Evolutionary conservation across 768 basidiomycete species (phyloP).

Genomic region (Galerina marginata): DNA sequence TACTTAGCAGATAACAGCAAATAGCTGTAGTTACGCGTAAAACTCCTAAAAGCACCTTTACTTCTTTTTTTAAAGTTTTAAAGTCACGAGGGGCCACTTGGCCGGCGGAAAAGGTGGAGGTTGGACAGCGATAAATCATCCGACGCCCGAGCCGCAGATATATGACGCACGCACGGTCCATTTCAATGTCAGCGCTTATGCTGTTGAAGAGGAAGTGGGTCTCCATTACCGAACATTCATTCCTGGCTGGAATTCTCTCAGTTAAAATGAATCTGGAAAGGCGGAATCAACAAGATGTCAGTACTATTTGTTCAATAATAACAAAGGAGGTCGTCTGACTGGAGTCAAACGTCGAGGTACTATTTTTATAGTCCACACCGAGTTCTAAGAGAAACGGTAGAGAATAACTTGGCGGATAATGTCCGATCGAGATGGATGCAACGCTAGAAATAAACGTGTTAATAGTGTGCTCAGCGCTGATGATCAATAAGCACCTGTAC

Average conservation of each 20-base stretch:
- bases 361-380: conserved; percentile 4
- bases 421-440: background rate
- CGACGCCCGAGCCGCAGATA: background rate
- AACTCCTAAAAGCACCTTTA: background rate
- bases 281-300: background rate
- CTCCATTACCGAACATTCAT: background rate
- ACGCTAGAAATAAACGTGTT: background rate
- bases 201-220: background rate
- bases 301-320: background rate
- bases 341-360: background rate
- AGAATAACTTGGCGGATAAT: background rate
- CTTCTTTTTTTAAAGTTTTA: conserved; percentile 1
- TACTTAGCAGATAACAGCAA: background rate
- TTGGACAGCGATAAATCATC: conserved; percentile 2
- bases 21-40: background rate
- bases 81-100: background rate
- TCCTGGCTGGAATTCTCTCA: background rate
- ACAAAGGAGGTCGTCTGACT: background rate
- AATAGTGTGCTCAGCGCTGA: background rate
- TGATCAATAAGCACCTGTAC: background rate
- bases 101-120: background rate
- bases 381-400: too few relatives aligned
- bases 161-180: background rate
- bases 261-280: background rate
- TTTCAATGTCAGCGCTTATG: conserved; percentile 4